Evolutionary conservation across 345 rosid genomes (phyloP).

Genomic region (Eucalyptus globulus): DNA sequence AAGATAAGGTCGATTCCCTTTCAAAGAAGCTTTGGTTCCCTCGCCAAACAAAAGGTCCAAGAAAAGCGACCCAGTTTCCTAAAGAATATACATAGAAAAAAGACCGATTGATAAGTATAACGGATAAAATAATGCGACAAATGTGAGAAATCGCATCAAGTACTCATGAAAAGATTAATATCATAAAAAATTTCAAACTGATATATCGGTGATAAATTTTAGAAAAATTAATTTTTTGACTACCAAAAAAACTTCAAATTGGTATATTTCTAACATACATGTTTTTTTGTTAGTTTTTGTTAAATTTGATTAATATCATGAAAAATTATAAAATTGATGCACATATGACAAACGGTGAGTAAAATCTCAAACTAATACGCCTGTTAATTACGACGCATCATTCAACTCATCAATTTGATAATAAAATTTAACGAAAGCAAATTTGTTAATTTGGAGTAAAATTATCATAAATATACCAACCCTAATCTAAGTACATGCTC

Average conservation of each 20-base stretch:
- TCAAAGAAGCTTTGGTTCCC: background rate
- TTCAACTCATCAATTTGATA: no score
- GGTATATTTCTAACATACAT: accelerated
- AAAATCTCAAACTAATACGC: accelerated
- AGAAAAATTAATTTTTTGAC: no score
- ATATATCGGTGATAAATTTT: no score
- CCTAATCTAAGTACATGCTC: background rate
- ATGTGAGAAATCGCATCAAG: background rate
- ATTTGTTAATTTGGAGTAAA: no score
- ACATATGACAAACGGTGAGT: accelerated
- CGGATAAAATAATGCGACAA: background rate
- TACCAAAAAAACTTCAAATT: accelerated
- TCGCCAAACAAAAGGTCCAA: background rate
- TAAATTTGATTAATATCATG: no score
- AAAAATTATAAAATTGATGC: no score
- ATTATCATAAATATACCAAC: accelerated
- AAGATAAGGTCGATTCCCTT: background rate
- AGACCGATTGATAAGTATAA: background rate
- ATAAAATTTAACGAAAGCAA: accelerated
- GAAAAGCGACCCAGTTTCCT: background rate
- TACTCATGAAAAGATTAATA: background rate
- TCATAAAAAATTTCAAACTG: accelerated
- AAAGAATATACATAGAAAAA: background rate
- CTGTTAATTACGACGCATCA: accelerated
- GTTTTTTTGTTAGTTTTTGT: no score